Conservation (phyloP, 148 eudicot genomes). For the Vaccinium corymbosum region DNA sequence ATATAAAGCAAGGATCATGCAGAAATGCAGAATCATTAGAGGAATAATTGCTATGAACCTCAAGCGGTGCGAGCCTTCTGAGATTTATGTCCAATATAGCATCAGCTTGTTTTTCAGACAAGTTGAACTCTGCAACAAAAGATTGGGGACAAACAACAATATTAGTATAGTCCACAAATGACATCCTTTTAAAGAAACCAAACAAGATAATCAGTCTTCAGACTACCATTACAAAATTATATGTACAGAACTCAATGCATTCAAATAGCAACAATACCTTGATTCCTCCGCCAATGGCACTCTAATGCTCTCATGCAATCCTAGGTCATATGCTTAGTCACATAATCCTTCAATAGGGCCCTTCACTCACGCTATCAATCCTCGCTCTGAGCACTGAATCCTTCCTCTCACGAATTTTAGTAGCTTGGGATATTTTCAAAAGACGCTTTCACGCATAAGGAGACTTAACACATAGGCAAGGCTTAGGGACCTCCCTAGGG, state of each 20-base stretch:
- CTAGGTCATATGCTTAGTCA: background rate
- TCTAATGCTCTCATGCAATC: background rate
- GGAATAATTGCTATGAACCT: constrained; percentile 40
- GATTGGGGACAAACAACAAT: constrained; percentile 2
- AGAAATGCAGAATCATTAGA: constrained; percentile 4
- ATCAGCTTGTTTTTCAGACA: constrained; percentile 95
- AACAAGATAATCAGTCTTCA: constrained; percentile 2
- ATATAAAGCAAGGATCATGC: background rate
- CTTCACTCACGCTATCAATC: too few species aligned
- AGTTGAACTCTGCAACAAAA: constrained; percentile 55
- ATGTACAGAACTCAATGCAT: background rate
- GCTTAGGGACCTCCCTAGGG: background rate
- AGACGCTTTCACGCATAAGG: too few species aligned
- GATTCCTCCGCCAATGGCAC: background rate
- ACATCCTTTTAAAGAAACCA: background rate
- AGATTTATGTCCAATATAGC: constrained; percentile 89
- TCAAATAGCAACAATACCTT: background rate
- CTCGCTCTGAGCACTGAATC: too few species aligned
- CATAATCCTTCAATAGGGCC: too few species aligned
- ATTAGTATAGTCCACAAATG: background rate
- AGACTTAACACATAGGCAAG: background rate
- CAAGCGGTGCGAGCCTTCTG: constrained; percentile 80
- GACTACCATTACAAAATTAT: background rate
- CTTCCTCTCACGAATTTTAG: too few species aligned
- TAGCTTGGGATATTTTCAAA: too few species aligned